Conservation (phyloP, 495 filamentous ascomycete species). For the Xylona heveae region DNA sequence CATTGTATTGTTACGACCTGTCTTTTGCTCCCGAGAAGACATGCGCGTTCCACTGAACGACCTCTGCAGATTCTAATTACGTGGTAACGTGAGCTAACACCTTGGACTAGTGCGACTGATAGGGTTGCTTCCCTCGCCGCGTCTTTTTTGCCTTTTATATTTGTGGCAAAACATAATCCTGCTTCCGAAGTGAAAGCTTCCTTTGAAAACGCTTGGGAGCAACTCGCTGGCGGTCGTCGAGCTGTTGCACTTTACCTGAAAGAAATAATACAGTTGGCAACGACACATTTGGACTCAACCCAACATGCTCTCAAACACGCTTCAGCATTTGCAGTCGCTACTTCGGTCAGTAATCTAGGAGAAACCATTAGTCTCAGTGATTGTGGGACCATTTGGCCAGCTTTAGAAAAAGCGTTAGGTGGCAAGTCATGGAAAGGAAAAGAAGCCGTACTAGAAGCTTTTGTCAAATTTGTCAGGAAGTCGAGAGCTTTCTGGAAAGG, state of each 20-base stretch:
- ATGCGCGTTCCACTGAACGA: too few relatives aligned
- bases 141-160: conserved; percentile 64
- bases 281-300: conserved; percentile 45
- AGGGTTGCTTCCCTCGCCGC: conserved; percentile 59
- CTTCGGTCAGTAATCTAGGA: conserved; percentile 32
- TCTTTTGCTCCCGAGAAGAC: too few relatives aligned
- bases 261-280: conserved; percentile 54
- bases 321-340: conserved; percentile 56
- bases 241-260: conserved; percentile 62
- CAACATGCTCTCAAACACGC: conserved; percentile 84
- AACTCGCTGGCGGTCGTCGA: conserved; percentile 68
- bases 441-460: conserved; percentile 69
- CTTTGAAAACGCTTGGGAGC: conserved; percentile 69
- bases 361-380: conserved; percentile 13
- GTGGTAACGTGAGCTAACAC: too few relatives aligned
- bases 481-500: conserved; percentile 33
- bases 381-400: conserved; percentile 52
- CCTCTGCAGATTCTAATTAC: too few relatives aligned
- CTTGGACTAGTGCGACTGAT: conserved; percentile 42
- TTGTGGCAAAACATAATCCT: conserved; percentile 66
- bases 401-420: conserved; percentile 52
- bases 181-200: conserved; percentile 52
- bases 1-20: too few relatives aligned
- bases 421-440: conserved; percentile 92
- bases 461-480: conserved; percentile 51